Evolutionary conservation across 805 yeast species (phyloP).

Genomic region (Nakazawaea ernobii): DNA sequence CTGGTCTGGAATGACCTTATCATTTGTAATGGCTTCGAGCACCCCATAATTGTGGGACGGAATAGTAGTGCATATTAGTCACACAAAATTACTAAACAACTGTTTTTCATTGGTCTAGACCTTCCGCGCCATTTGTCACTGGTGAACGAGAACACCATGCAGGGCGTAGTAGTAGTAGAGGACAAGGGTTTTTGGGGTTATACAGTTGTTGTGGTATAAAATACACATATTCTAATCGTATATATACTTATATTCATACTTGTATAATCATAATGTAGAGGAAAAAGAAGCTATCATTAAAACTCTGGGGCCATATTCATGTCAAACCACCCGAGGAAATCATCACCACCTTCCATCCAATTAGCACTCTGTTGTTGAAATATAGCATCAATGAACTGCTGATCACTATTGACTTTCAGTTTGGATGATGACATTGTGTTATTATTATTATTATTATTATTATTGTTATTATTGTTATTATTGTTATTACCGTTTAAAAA

Average conservation of each 20-base stretch:
- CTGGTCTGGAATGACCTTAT: constrained; percentile 1
- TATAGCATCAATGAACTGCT: constrained; percentile 42
- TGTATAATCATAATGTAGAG: too few relatives aligned
- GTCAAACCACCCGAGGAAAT: constrained; percentile 92
- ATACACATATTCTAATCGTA: too few relatives aligned
- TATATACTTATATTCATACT: too few relatives aligned
- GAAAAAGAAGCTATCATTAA: constrained; percentile 17
- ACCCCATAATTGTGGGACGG: background rate
- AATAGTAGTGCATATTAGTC: too few relatives aligned
- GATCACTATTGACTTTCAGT: constrained; percentile 10
- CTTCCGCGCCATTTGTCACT: background rate
- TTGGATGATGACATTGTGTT: background rate
- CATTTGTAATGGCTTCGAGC: background rate
- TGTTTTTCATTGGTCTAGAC: background rate
- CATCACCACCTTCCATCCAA: constrained; percentile 83
- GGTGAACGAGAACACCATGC: too few relatives aligned
- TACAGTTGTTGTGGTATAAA: too few relatives aligned
- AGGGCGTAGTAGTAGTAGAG: too few relatives aligned
- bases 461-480: too few relatives aligned
- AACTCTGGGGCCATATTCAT: constrained; percentile 66
- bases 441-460: background rate
- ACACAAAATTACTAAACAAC: background rate
- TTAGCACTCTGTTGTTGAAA: constrained; percentile 80
- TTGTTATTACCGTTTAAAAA: background rate
- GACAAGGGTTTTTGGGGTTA: too few relatives aligned